Percentiles rank a stretch among this genome's conserved stretches.
phyloP scores from a whole-genome alignment of 345 rosid species.

The Eucalyptus regnans region DNA sequence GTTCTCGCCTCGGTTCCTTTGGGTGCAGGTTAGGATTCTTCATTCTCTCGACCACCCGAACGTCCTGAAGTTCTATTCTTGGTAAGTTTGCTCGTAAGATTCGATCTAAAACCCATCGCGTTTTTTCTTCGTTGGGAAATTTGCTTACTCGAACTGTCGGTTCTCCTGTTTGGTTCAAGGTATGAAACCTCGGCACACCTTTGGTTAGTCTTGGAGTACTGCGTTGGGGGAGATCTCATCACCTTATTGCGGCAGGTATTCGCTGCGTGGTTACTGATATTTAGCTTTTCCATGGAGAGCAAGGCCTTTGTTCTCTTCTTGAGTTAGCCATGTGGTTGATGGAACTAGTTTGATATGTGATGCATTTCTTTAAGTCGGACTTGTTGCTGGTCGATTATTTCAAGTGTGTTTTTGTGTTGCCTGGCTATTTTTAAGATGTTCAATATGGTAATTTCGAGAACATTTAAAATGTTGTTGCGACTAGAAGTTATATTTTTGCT shows the following conservation, averaged over 20 bases:
- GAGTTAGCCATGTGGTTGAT: not conserved
- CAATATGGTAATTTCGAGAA: not conserved
- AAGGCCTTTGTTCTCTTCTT: not conserved
- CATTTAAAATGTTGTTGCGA: not conserved
- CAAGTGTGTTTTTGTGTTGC: not conserved
- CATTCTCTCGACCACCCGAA: conserved; percentile 78
- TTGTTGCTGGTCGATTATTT: not conserved
- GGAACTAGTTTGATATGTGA: not conserved
- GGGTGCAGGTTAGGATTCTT: conserved; percentile 75
- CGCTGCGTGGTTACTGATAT: not conserved
- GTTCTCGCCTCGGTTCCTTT: not conserved
- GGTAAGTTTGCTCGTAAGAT: conserved; percentile 28
- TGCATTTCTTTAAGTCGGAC: not conserved
- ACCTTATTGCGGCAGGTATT: conserved; percentile 77
- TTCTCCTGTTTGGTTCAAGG: conserved; percentile 23
- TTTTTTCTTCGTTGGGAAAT: not conserved
- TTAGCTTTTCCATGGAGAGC: not conserved
- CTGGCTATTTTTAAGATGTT: not conserved
- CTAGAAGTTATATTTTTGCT: not conserved
- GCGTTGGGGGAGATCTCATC: conserved; percentile 94
- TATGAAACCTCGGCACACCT: conserved; percentile 95
- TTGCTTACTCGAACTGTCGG: not conserved
- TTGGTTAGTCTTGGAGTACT: conserved; percentile 97
- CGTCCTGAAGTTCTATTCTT: conserved; percentile 71
- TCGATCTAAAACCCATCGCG: not conserved